Percentiles rank a stretch among this genome's conserved stretches.
Evolutionary conservation across 2,329 filamentous ascomycete genomes (phyloP).

Genomic region (Pseudogymnoascus sp.): DNA sequence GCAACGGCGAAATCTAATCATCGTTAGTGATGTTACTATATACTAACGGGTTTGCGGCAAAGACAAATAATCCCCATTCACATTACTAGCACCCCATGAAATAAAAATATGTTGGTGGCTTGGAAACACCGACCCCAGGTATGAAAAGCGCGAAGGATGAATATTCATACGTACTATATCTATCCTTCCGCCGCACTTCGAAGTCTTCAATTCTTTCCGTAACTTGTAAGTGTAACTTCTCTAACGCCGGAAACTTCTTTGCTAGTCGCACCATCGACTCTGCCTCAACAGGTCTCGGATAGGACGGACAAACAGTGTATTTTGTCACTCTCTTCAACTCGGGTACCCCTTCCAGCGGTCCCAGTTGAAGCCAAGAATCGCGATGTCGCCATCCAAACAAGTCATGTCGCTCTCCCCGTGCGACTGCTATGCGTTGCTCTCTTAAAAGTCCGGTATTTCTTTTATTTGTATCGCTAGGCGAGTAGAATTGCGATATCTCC

Average conservation of each 20-base stretch:
- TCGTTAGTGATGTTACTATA: not conserved
- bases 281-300: conserved; percentile 2
- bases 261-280: not conserved
- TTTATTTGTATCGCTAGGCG: conserved; percentile 14
- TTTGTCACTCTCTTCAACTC: conserved; percentile 4
- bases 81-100: not conserved
- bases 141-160: not conserved
- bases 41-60: not conserved
- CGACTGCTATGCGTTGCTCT: not conserved
- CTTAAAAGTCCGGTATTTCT: not conserved
- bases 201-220: not conserved
- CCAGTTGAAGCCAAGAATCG: conserved; percentile 14
- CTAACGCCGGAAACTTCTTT: not conserved
- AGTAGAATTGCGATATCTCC: conserved; percentile 11
- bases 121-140: not conserved
- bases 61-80: not conserved
- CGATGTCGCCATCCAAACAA: conserved; percentile 15
- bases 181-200: not conserved
- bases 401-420: conserved; percentile 13
- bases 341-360: not conserved
- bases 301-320: not conserved
- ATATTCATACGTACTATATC: not conserved
- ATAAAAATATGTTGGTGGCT: not conserved
- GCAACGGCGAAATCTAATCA: not conserved
- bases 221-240: not conserved